Evolutionary conservation across 768 basidiomycete species (phyloP), one percentile per base, ranked within the genome.

Genomic region (Termitomyces sp.): DNA sequence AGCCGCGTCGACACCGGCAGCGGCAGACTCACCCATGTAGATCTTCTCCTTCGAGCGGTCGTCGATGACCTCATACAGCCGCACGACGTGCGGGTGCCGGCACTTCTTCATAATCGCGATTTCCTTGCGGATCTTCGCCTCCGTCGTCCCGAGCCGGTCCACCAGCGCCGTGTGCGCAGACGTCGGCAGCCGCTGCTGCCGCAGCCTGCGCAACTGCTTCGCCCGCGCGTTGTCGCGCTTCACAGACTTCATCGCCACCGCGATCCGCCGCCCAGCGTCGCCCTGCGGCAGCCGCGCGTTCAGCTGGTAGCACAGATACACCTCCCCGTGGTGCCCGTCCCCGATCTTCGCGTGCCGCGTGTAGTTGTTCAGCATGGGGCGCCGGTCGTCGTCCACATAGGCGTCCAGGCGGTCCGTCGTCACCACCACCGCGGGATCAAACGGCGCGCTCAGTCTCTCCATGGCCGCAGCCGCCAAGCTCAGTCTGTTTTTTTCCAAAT

Each of bases 51-150:
- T 83, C 62, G 88, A 81, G 44, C 86, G 83, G 72, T 98, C 97
- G 71, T 98, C 95, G 60, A 99, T 95, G 68, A 98, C 94, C 71
- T 98, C 94, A 64, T 86, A 85, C 56, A 99, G 80, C 61, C 88
- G 80, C 12, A 98, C 94, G 58, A 97, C 86, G 69, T 97, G 87
- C 0, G 90, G 87, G 67, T 97, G 94, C 48, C 86, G 77, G 66
- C 92, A 88, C 69, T 97, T 95, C 78, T 98, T 98, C 92, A 99
- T 97, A 71, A 98, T 95, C 2, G 97, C 97, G 58, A 98, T 94
- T 74, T 98, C 96, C 71, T 87, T 88, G 63, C 85, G 81, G 60
- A 97, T 93, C 75, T 93, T 92, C 61, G 84, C 80, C 68, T 93
- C 92, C 31, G 85, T 84, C 24, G 83, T 87, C 57, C 82, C 79